These are phyloP conservation scores for Mycogone perniciosa DNA, from an alignment of 2,329 filamentous ascomycete species.

Conservation along the genomic window DNA sequence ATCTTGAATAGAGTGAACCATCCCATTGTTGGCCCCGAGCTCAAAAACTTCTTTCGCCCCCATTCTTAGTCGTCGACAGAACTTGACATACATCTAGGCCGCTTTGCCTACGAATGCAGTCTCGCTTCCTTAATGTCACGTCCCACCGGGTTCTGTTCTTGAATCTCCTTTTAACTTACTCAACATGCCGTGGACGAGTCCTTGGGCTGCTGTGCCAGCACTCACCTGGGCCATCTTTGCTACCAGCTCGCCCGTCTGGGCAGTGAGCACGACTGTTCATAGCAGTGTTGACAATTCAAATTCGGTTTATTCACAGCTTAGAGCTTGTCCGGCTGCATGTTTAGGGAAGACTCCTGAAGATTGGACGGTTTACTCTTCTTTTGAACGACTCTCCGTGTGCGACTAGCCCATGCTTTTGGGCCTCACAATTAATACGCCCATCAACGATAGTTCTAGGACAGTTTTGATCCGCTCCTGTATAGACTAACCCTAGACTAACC, in stretches of 20 bases:
- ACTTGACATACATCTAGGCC: not conserved
- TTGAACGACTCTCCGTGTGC: slow-evolving; percentile 1
- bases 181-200: not conserved
- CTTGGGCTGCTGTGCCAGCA: not conserved
- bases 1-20: not conserved
- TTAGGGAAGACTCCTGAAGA: not conserved
- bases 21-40: not conserved
- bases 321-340: not conserved
- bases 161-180: not conserved
- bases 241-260: not conserved
- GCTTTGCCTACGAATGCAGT: not conserved
- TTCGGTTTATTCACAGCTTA: not conserved
- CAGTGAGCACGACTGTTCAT: not conserved
- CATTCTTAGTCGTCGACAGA: not conserved
- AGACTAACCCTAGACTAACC: too few species aligned
- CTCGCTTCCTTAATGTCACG: not conserved
- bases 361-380: slow-evolving; percentile 4
- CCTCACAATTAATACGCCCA: not conserved
- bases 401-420: slow-evolving; percentile 7
- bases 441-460: not conserved
- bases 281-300: not conserved
- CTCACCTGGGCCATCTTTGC: not conserved
- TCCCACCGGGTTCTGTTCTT: not conserved
- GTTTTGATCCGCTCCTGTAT: slow-evolving; percentile 6
- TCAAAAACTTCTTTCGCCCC: not conserved